A percentile compares a stretch with the other conserved stretches of the same genome.
Conservation (phyloP, 1,284 basidiomycete species). For the Papiliotrema flavescens region DNA sequence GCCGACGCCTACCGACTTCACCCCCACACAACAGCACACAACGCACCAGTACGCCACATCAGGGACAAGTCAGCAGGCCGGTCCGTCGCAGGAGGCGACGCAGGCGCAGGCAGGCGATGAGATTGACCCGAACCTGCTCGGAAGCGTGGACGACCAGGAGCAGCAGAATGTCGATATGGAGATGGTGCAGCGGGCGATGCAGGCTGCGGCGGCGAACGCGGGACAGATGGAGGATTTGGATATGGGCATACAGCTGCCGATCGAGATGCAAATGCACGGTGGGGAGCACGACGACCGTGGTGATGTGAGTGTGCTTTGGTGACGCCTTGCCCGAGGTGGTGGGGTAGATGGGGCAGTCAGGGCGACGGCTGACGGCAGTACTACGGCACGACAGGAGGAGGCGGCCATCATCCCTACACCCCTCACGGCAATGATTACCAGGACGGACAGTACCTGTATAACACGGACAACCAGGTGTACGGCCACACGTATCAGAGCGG, state of each 20-base stretch:
- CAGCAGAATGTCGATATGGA: slow-evolving; percentile 28
- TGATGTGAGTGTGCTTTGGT: not conserved
- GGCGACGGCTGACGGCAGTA: not conserved
- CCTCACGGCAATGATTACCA: not conserved
- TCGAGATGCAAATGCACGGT: slow-evolving; percentile 47
- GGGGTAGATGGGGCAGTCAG: not conserved
- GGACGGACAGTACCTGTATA: not conserved
- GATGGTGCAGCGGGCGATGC: slow-evolving; percentile 46
- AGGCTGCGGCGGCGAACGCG: slow-evolving; percentile 28
- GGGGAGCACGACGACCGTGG: slow-evolving; percentile 23
- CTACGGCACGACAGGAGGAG: not conserved
- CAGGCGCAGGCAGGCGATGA: not conserved
- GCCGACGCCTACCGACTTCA: slow-evolving; percentile 1
- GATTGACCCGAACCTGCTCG: slow-evolving; percentile 5
- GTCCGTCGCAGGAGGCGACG: slow-evolving; percentile 3
- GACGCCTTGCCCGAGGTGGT: not conserved
- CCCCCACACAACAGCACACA: slow-evolving; percentile 3
- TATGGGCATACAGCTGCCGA: slow-evolving; percentile 46
- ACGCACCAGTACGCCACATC: not conserved
- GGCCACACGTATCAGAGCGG: not conserved
- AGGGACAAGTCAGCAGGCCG: slow-evolving; percentile 2
- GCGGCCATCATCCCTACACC: slow-evolving; percentile 1
- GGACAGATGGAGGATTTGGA: slow-evolving; percentile 47
- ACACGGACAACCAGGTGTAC: not conserved
- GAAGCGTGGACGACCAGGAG: not conserved